Conservation (phyloP, 768 basidiomycete genomes). For the Lactarius hatsudake region DNA sequence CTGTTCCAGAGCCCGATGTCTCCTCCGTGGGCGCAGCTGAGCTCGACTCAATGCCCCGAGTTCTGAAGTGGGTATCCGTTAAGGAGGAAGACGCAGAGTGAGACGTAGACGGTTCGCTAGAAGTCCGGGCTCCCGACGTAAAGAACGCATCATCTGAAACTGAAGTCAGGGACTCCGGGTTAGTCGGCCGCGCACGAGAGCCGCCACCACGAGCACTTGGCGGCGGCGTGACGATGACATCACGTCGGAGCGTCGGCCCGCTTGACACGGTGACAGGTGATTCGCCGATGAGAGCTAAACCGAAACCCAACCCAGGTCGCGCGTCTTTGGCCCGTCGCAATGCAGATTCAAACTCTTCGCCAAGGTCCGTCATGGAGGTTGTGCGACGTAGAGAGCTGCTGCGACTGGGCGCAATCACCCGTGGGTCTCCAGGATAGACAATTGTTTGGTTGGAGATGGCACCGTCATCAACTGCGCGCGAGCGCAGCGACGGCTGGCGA, state of each 20-base stretch:
- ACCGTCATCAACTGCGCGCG: slow-evolving; percentile 70
- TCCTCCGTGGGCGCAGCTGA: slow-evolving; percentile 40
- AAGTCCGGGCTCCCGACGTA: slow-evolving; percentile 39
- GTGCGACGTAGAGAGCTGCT: slow-evolving; percentile 58
- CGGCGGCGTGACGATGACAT: slow-evolving; percentile 46
- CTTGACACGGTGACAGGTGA: slow-evolving; percentile 74
- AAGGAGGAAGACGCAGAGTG: slow-evolving; percentile 38
- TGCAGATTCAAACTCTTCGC: slow-evolving; percentile 51
- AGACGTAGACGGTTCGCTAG: slow-evolving; percentile 36
- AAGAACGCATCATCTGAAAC: slow-evolving; percentile 49
- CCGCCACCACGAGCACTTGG: slow-evolving; percentile 38
- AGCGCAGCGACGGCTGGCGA: slow-evolving; percentile 49
- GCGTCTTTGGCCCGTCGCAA: slow-evolving; percentile 42
- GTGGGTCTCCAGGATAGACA: slow-evolving; percentile 68
- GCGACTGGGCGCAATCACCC: slow-evolving; percentile 68
- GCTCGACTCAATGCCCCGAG: slow-evolving; percentile 31
- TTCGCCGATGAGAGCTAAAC: slow-evolving; percentile 46
- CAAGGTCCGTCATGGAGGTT: slow-evolving; percentile 78
- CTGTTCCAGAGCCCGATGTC: slow-evolving; percentile 32
- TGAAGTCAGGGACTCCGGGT: slow-evolving; percentile 32
- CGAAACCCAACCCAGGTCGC: slow-evolving; percentile 44
- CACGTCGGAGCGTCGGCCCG: slow-evolving; percentile 47
- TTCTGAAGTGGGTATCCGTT: slow-evolving; percentile 31
- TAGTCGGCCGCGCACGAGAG: slow-evolving; percentile 31
- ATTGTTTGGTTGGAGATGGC: slow-evolving; percentile 64